Conservation (phyloP, 495 filamentous ascomycete species). For the Hypoxylon lenormandii region DNA sequence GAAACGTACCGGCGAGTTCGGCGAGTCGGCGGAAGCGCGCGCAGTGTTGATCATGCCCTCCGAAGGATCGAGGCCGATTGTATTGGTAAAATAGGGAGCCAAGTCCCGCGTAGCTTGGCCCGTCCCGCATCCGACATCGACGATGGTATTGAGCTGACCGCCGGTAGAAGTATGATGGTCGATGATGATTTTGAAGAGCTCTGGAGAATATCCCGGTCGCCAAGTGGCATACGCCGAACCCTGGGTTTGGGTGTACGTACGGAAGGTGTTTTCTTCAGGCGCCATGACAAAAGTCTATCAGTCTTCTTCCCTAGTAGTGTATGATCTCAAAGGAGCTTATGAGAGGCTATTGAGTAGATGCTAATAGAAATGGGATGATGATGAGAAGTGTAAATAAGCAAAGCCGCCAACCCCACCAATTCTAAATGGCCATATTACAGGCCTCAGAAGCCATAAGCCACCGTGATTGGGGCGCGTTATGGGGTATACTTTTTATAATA, state of each 20-base stretch:
- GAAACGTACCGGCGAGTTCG: conserved; percentile 53
- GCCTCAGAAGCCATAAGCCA: too few species aligned
- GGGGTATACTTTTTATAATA: too few species aligned
- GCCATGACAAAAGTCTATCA: too few species aligned
- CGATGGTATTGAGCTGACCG: conserved; percentile 58
- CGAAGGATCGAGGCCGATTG: conserved; percentile 66
- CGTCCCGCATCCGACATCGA: conserved; percentile 71
- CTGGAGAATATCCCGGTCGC: conserved; percentile 58
- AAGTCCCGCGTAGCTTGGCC: conserved; percentile 60
- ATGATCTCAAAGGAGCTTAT: too few species aligned
- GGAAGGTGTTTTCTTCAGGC: conserved; percentile 55
- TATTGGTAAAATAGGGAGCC: conserved; percentile 57
- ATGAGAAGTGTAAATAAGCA: too few species aligned
- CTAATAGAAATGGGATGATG: too few species aligned
- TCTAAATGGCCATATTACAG: too few species aligned
- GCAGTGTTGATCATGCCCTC: conserved; percentile 65
- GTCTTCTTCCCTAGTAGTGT: too few species aligned
- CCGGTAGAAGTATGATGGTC: conserved; percentile 63
- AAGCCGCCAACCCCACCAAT: too few species aligned
- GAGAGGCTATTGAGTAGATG: too few species aligned
- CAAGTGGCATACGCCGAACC: conserved; percentile 59
- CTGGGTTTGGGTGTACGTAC: conserved; percentile 57
- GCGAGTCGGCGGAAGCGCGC: conserved; percentile 37
- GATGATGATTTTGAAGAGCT: conserved; percentile 62
- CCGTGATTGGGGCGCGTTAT: too few species aligned